phyloP scores from a whole-genome alignment of 1,284 basidiomycete genomes.

The Moniliophthora roreri region DNA sequence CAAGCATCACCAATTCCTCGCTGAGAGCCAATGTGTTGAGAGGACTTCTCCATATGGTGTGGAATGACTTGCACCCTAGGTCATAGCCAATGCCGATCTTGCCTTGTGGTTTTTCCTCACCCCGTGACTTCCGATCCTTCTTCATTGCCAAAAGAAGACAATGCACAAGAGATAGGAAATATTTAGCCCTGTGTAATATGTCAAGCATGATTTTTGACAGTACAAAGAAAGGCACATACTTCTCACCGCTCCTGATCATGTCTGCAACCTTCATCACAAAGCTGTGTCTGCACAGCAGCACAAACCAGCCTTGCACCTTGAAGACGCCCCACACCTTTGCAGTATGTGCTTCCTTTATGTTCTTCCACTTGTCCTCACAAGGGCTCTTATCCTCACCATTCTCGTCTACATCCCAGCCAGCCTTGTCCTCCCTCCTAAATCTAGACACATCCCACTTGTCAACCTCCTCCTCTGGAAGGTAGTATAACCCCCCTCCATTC shows the following conservation, averaged over 20 bases:
- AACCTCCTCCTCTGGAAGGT: slow-evolving; percentile 18
- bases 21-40: slow-evolving; percentile 9
- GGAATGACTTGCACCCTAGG: slow-evolving; percentile 19
- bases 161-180: slow-evolving; percentile 28
- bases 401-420: no score
- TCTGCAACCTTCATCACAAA: slow-evolving; percentile 18
- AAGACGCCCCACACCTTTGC: slow-evolving; percentile 22
- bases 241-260: slow-evolving; percentile 16
- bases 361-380: slow-evolving; percentile 18
- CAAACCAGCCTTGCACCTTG: slow-evolving; percentile 19
- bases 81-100: slow-evolving; percentile 28
- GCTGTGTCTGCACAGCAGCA: slow-evolving; percentile 19
- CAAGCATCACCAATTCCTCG: slow-evolving; percentile 8
- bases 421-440: no score
- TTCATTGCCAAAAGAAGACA: slow-evolving; percentile 26
- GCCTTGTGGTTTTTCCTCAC: no score
- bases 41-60: slow-evolving; percentile 13
- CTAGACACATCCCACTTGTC: slow-evolving; percentile 22
- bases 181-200: slow-evolving; percentile 39
- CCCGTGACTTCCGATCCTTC: no score
- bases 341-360: slow-evolving; percentile 16
- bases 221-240: no score
- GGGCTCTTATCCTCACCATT: no score
- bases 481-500: slow-evolving; percentile 18
- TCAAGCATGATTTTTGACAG: no score